Conservation (phyloP, 192 early-diverging fungal species). For the Entophlyctis helioformis region DNA sequence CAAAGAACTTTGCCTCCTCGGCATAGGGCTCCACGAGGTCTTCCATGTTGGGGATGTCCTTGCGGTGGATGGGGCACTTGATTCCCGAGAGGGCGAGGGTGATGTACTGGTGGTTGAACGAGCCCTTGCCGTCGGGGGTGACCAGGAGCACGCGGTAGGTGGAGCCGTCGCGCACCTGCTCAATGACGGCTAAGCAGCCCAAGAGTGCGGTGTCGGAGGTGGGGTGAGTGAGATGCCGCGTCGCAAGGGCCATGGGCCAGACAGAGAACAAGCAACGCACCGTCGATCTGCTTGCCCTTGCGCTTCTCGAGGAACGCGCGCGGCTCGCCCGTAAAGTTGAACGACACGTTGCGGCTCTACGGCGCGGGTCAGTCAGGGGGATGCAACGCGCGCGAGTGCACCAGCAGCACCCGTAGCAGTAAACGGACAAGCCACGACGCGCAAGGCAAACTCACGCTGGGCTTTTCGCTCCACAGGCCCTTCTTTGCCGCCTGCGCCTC, state of each 20-base stretch:
- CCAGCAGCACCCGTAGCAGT: too few species aligned
- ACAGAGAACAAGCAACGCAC: too few species aligned
- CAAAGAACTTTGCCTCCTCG: constrained; percentile 89
- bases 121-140: constrained; percentile 29
- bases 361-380: neutral
- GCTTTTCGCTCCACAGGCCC: constrained; percentile 60
- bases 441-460: neutral
- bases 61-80: constrained; percentile 68
- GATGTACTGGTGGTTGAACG: constrained; percentile 55
- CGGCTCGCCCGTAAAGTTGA: constrained; percentile 33
- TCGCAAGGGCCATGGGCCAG: too few species aligned
- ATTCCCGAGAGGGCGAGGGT: constrained; percentile 73
- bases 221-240: too few species aligned
- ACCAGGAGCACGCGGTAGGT: constrained; percentile 66
- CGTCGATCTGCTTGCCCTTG: constrained; percentile 70
- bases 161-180: constrained; percentile 89
- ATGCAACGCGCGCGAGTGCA: too few species aligned
- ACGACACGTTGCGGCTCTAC: too few species aligned
- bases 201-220: too few species aligned
- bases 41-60: constrained; percentile 55
- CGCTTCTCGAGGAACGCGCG: constrained; percentile 61
- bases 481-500: constrained; percentile 53
- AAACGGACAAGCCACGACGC: neutral
- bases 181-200: constrained; percentile 54
- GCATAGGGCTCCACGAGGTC: constrained; percentile 78